Conservation (phyloP, 257 asterid species). For the Cinchona pubescens region DNA sequence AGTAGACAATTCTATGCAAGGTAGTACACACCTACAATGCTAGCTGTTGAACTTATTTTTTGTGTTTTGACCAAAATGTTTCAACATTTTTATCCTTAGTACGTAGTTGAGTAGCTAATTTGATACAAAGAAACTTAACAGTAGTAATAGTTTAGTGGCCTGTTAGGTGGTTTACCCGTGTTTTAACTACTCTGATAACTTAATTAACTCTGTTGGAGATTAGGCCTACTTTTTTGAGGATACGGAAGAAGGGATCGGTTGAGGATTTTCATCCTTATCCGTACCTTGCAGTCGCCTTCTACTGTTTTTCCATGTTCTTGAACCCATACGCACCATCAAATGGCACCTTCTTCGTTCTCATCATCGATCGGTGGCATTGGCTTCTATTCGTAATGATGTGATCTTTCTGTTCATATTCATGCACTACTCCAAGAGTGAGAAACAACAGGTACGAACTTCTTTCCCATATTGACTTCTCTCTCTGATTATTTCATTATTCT, state of each 20-base stretch:
- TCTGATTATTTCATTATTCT: too few relatives aligned
- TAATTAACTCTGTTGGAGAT: neutral
- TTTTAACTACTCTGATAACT: too few relatives aligned
- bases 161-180: too few relatives aligned
- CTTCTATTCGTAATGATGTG: slow-evolving; percentile 1
- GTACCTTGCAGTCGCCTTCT: slow-evolving; percentile 46
- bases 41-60: too few relatives aligned
- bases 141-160: too few relatives aligned
- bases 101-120: too few relatives aligned
- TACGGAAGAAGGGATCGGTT: slow-evolving; percentile 41
- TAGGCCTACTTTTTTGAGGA: slow-evolving; percentile 55
- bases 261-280: slow-evolving; percentile 78
- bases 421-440: neutral
- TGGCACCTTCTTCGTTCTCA: slow-evolving; percentile 42
- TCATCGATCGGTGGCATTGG: slow-evolving; percentile 51
- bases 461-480: neutral
- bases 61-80: too few relatives aligned
- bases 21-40: too few relatives aligned
- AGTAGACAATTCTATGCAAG: too few relatives aligned
- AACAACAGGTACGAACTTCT: neutral
- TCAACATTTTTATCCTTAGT: too few relatives aligned
- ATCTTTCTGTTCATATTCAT: neutral
- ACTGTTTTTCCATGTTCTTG: slow-evolving; percentile 69
- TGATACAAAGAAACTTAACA: too few relatives aligned
- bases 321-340: slow-evolving; percentile 56